A percentile compares a stretch with the other conserved stretches of the same genome.
Conservation (phyloP, 2,329 filamentous ascomycete species). For the Colletotrichum salicis region DNA sequence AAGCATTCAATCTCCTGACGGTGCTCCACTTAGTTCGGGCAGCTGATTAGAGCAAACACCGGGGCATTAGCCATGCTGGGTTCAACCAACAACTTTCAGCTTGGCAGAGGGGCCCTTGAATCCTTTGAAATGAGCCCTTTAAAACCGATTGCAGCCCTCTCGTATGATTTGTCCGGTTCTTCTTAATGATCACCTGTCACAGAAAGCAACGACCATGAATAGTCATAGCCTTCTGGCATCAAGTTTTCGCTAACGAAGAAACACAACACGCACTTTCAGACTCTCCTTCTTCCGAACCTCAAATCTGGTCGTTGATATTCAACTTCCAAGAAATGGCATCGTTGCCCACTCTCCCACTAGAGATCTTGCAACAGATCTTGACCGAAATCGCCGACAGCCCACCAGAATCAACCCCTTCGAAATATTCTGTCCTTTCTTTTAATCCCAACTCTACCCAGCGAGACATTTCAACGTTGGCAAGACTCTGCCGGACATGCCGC, state of each 20-base stretch:
- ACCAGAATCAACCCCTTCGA: neutral
- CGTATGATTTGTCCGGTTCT: neutral
- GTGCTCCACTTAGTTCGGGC: neutral
- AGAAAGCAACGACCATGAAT: neutral
- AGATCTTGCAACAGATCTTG: constrained; percentile 22
- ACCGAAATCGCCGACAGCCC: neutral
- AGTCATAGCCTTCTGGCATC: neutral
- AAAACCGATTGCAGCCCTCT: neutral
- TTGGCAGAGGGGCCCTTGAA: constrained; percentile 4
- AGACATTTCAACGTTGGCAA: constrained; percentile 8
- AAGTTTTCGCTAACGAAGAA: neutral
- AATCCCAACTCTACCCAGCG: neutral
- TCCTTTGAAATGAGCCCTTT: neutral
- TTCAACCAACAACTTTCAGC: neutral
- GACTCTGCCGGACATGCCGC: constrained; percentile 18
- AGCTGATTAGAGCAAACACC: neutral
- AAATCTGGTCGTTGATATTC: too few relatives aligned
- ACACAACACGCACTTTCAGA: too few relatives aligned
- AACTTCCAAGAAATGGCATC: neutral
- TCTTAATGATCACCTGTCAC: neutral
- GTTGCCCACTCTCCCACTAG: constrained; percentile 17
- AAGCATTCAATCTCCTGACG: neutral
- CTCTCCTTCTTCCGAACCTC: neutral
- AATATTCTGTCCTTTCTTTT: neutral
- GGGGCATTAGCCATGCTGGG: neutral